These are phyloP conservation scores for Starmerella bombi DNA, from an alignment of 805 yeast genomes.

Conservation along the genomic window DNA sequence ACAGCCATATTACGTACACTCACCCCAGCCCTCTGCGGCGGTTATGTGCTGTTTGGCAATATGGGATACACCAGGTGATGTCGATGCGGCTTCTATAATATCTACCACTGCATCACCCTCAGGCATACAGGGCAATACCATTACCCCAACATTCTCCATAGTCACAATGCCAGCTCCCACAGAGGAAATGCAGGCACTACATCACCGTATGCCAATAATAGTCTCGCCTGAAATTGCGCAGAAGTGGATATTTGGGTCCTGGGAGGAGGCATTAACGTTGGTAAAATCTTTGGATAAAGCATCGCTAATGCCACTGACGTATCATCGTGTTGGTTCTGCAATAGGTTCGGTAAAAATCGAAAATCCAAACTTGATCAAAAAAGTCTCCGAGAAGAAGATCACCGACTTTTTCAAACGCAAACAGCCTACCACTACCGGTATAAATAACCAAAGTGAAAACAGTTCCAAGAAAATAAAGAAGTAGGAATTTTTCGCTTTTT, in stretches of 20 bases:
- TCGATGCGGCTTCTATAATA: no score
- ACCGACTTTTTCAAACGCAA: neutral
- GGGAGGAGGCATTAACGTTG: conserved; percentile 43
- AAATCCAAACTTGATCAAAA: neutral
- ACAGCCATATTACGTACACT: conserved; percentile 50
- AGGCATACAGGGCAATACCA: no score
- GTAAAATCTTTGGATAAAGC: conserved; percentile 28
- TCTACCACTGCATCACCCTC: no score
- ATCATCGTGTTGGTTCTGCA: neutral
- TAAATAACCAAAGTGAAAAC: no score
- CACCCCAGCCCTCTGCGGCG: conserved; percentile 11
- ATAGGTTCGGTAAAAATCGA: neutral
- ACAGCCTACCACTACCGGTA: neutral
- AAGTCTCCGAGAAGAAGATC: neutral
- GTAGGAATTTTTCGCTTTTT: no score
- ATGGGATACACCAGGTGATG: conserved; percentile 25
- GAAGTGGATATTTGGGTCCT: conserved; percentile 39
- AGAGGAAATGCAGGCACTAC: conserved; percentile 50
- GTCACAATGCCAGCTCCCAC: conserved; percentile 58
- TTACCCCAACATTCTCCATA: conserved; percentile 41
- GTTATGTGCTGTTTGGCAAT: conserved; percentile 58
- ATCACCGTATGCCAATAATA: conserved; percentile 65
- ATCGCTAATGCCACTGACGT: neutral
- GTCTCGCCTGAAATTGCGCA: conserved; percentile 34
- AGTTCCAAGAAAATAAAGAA: no score